Evolutionary conservation across 768 basidiomycete species (phyloP), one percentile per base, ranked within the genome.

Genomic region (Glaciozyma martinii): DNA sequence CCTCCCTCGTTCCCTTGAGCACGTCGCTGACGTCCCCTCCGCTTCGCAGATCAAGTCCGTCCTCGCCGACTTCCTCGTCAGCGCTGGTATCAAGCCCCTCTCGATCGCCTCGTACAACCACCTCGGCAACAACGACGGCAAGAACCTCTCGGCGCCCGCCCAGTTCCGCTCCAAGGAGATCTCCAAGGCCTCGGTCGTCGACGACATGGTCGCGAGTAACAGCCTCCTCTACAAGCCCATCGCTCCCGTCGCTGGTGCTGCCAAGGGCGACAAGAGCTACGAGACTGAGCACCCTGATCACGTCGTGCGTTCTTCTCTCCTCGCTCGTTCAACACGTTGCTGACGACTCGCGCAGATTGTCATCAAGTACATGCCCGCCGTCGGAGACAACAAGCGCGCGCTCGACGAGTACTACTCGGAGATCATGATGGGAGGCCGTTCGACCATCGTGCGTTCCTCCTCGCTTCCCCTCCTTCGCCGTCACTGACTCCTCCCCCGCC

Each of bases 101-200:
- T 89, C 89, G 65, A 97, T 99, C 74, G 89, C 94, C 15, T 91
- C 89, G 18, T 98, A 99, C 82, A 98, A 97, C 82, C 94, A 98
- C 76, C 85, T 99, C 62, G 94, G 94, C 21, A 97, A 97, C 82
- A 97, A 99, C 77, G 94, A 97, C 74, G 93, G 93, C 15, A 84
- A 85, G 76, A 95, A 94, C 79, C 80, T 99, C 75, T 86, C 84
- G 59, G 87, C 90, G 9, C 89, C 90, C 76, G 81, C 81, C 66
- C 94, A 97, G 79, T 99, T 98, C 85, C 87, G 86, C 80, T 89
- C 86, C 81, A 98, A 98, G 84, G 94, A 97, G 80, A 97, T 97
- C 78, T 86, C 85, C 81, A 97, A 98, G 84, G 88, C 87, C 72
- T 88, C 85, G 71, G 93, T 98, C 66, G 93, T 95, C 46, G 94